Percentiles rank a stretch among this genome's conserved stretches.
These are phyloP conservation scores for Helianthus tuberosus DNA, from an alignment of 129 eudicot species.

Conservation along the genomic window DNA sequence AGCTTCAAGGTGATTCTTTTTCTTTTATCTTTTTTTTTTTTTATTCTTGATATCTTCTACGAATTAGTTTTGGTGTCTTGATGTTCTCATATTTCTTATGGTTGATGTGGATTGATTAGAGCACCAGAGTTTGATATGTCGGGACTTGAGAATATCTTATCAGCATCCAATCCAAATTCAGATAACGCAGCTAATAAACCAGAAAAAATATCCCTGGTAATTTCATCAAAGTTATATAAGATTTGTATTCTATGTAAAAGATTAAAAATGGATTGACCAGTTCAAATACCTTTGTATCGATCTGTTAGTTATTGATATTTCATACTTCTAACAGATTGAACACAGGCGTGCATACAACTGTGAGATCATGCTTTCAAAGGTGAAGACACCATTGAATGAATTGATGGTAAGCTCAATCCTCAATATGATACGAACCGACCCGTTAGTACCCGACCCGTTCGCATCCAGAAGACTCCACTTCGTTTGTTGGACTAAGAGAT, in stretches of 20 bases:
- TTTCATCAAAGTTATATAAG: neutral
- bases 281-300: neutral
- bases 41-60: conserved; percentile 4
- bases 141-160: conserved; percentile 85
- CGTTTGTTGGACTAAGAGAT: no score
- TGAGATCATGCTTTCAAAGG: conserved; percentile 97
- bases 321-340: conserved; percentile 63
- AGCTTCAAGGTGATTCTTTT: conserved; percentile 51
- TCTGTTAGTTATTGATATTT: conserved; percentile 16
- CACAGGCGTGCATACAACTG: conserved; percentile 91
- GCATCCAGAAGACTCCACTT: no score
- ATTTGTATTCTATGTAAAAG: no score
- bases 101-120: conserved; percentile 41
- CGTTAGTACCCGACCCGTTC: no score
- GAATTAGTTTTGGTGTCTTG: conserved; percentile 2
- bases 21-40: neutral
- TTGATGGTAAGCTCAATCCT: conserved; percentile 69
- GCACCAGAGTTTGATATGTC: conserved; percentile 88
- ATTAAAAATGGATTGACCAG: no score
- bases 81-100: conserved; percentile 9
- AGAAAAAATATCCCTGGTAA: conserved; percentile 87
- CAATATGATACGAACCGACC: no score
- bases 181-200: conserved; percentile 55
- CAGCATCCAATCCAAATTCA: conserved; percentile 56
- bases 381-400: conserved; percentile 73